A percentile compares a stretch with the other conserved stretches of the same genome.
Evolutionary conservation across 768 basidiomycete genomes (phyloP).

Genomic region (Glaciozyma antarctica): DNA sequence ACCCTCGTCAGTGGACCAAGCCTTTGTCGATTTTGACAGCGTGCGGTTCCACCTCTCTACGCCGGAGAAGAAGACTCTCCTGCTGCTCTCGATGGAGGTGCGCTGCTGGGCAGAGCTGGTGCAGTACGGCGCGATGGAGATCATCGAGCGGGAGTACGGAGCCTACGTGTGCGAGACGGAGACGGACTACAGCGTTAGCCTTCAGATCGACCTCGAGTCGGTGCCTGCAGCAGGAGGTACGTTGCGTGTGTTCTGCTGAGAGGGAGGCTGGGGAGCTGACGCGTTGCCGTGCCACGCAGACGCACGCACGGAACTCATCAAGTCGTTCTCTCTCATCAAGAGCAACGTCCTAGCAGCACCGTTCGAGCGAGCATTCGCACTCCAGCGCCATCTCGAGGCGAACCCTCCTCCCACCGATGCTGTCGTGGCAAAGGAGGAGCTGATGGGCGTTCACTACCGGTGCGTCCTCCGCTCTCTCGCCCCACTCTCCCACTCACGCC

Average conservation of each 20-base stretch:
- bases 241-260: constrained; percentile 29
- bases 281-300: constrained; percentile 47
- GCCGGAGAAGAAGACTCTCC: constrained; percentile 54
- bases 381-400: constrained; percentile 69
- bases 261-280: neutral
- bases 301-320: constrained; percentile 65
- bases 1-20: constrained; percentile 81
- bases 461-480: constrained; percentile 41
- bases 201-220: constrained; percentile 78
- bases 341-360: constrained; percentile 90
- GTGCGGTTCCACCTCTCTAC: constrained; percentile 90
- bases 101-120: constrained; percentile 87
- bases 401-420: constrained; percentile 44
- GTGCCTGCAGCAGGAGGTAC: constrained; percentile 70
- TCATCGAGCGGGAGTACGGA: constrained; percentile 76
- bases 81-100: constrained; percentile 90
- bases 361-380: constrained; percentile 75
- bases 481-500: neutral
- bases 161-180: constrained; percentile 57
- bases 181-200: constrained; percentile 76
- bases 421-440: constrained; percentile 58
- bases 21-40: constrained; percentile 96
- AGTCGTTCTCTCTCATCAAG: constrained; percentile 74
- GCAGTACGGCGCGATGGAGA: constrained; percentile 68
- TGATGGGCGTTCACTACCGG: constrained; percentile 89